A percentile compares a stretch with the other conserved stretches of the same genome.
Conservation (phyloP, 1,284 basidiomycete species). For the Hymenochaete sp. region DNA sequence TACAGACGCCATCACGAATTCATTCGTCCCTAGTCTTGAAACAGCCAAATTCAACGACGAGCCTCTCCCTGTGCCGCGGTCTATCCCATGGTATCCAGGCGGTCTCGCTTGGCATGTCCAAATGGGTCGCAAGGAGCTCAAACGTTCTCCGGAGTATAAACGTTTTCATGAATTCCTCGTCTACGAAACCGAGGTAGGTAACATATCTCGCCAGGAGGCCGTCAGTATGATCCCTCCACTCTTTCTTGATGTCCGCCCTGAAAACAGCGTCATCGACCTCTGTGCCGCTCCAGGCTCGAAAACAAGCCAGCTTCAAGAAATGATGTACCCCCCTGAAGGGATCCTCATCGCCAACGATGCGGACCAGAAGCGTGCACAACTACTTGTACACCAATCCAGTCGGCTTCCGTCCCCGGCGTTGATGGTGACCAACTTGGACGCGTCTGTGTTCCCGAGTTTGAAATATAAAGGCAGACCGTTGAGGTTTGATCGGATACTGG, state of each 20-base stretch:
- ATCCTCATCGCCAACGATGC: conserved; percentile 86
- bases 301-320: conserved; percentile 89
- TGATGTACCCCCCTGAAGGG: conserved; percentile 68
- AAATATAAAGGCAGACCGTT: conserved; percentile 37
- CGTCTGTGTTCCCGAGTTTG: conserved; percentile 79
- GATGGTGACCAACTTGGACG: conserved; percentile 95
- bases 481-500: conserved; percentile 88
- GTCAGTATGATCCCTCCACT: conserved; percentile 98
- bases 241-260: conserved; percentile 88
- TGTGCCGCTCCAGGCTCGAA: conserved; percentile 99
- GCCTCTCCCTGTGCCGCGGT: conserved; percentile 68
- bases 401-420: conserved; percentile 88
- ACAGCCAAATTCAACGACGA: conserved; percentile 76
- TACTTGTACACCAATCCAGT: conserved; percentile 96
- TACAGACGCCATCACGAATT: conserved; percentile 64
- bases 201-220: conserved; percentile 93
- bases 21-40: conserved; percentile 73
- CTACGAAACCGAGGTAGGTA: conserved; percentile 97
- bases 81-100: conserved; percentile 90
- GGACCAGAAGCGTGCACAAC: conserved; percentile 90
- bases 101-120: conserved; percentile 95
- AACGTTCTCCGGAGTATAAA: conserved; percentile 91
- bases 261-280: conserved; percentile 91
- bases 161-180: conserved; percentile 96
- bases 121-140: conserved; percentile 82